These are phyloP conservation scores for Nidularia sp. DNA, from an alignment of 768 basidiomycete species.

Conservation along the genomic window DNA sequence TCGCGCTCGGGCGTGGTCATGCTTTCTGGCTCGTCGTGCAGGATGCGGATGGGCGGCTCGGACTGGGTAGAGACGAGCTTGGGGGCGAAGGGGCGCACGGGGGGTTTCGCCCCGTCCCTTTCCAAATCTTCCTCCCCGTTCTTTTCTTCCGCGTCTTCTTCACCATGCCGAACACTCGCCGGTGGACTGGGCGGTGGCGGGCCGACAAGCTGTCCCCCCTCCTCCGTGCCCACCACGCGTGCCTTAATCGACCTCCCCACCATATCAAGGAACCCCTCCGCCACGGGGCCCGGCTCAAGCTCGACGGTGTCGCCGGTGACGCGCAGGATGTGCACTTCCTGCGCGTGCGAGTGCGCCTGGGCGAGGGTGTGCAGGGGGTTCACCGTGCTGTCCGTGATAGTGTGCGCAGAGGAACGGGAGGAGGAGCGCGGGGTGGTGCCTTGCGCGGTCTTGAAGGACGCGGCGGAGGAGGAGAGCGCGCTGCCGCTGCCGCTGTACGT, in stretches of 20 bases:
- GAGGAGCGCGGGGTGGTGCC: conserved; percentile 13
- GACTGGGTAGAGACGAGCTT: not conserved
- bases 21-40: not conserved
- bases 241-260: conserved; percentile 27
- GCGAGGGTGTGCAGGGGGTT: conserved; percentile 28
- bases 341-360: too few relatives aligned
- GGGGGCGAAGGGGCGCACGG: not conserved
- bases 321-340: conserved; percentile 53
- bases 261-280: conserved; percentile 27
- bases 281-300: conserved; percentile 31
- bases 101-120: not conserved
- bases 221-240: conserved; percentile 15
- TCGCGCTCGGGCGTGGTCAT: not conserved
- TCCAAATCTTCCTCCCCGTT: conserved; percentile 12
- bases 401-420: conserved; percentile 30
- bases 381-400: conserved; percentile 13
- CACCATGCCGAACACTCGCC: conserved; percentile 27
- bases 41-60: not conserved
- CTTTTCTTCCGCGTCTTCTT: too few relatives aligned
- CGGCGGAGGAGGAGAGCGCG: conserved; percentile 25
- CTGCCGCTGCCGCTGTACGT: conserved; percentile 15
- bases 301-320: conserved; percentile 45
- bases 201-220: conserved; percentile 33
- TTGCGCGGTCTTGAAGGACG: conserved; percentile 30
- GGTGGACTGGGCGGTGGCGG: conserved; percentile 52